These are phyloP conservation scores for Penicillium taxi DNA, from an alignment of 495 filamentous ascomycete species.

Conservation along the genomic window DNA sequence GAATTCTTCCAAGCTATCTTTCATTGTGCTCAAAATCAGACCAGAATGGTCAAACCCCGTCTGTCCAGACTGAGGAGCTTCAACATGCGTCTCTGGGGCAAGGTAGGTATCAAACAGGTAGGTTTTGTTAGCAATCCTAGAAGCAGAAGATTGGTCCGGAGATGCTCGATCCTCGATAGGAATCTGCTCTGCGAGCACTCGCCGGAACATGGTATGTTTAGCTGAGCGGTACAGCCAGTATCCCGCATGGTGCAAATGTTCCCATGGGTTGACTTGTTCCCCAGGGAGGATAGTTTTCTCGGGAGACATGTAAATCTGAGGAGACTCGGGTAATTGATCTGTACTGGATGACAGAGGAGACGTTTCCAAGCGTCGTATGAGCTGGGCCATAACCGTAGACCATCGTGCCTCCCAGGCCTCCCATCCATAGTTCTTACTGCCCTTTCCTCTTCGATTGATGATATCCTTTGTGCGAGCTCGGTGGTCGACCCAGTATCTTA, in stretches of 20 bases:
- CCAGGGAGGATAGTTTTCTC: conserved; percentile 59
- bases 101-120: conserved; percentile 81
- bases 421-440: conserved; percentile 77
- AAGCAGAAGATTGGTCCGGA: conserved; percentile 58
- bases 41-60: conserved; percentile 54
- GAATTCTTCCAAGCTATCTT: conserved; percentile 58
- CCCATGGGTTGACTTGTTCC: conserved; percentile 66
- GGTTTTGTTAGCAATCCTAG: conserved; percentile 57
- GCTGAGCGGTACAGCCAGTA: conserved; percentile 76
- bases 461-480: conserved; percentile 61
- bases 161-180: conserved; percentile 64
- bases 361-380: conserved; percentile 55
- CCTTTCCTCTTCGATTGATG: conserved; percentile 72
- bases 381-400: conserved; percentile 71
- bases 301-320: conserved; percentile 47
- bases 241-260: conserved; percentile 75
- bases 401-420: conserved; percentile 81
- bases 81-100: conserved; percentile 66
- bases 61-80: conserved; percentile 49
- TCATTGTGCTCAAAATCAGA: conserved; percentile 53
- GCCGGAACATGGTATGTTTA: conserved; percentile 54
- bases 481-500: conserved; percentile 68
- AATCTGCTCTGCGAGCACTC: conserved; percentile 55
- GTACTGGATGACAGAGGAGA: conserved; percentile 28
- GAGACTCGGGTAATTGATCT: conserved; percentile 13